phyloP scores from a whole-genome alignment of 192 early-diverging fungal species.

The Funneliformis geosporum region DNA sequence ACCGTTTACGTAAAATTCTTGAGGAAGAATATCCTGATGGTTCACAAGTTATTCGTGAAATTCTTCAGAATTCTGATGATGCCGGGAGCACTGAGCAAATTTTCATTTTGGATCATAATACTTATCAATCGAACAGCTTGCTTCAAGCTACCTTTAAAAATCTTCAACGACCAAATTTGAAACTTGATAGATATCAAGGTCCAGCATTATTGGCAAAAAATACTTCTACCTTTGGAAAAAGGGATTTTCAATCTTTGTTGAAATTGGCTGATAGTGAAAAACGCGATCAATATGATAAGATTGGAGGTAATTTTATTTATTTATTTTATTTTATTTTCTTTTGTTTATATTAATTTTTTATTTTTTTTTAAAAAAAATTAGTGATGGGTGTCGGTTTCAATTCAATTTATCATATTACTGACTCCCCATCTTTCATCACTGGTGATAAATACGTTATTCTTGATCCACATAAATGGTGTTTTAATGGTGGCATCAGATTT shows the following conservation, averaged over 20 bases:
- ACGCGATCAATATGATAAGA: slow-evolving; percentile 2
- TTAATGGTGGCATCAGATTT: slow-evolving; percentile 30
- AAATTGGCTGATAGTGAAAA: slow-evolving; percentile 36
- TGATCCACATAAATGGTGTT: slow-evolving; percentile 39
- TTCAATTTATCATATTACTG: slow-evolving; percentile 42
- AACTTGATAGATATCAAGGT: no score
- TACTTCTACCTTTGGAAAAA: slow-evolving; percentile 23
- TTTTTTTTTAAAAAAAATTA: no score
- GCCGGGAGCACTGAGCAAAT: neutral
- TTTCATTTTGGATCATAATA: neutral
- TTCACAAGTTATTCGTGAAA: no score
- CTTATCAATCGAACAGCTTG: neutral
- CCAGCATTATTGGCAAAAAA: slow-evolving; percentile 33
- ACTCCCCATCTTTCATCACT: slow-evolving; percentile 39
- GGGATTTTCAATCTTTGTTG: slow-evolving; percentile 22
- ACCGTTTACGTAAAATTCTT: slow-evolving; percentile 38
- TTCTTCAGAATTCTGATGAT: slow-evolving; percentile 7
- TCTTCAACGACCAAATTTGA: no score
- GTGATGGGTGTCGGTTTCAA: slow-evolving; percentile 10
- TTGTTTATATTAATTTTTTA: no score
- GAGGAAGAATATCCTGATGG: neutral
- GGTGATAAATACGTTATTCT: slow-evolving; percentile 36
- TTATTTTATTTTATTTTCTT: no score
- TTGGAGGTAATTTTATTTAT: neutral
- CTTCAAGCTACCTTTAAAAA: neutral